phyloP scores from a whole-genome alignment of 768 basidiomycete genomes.

The Lactifluus rugatus region DNA sequence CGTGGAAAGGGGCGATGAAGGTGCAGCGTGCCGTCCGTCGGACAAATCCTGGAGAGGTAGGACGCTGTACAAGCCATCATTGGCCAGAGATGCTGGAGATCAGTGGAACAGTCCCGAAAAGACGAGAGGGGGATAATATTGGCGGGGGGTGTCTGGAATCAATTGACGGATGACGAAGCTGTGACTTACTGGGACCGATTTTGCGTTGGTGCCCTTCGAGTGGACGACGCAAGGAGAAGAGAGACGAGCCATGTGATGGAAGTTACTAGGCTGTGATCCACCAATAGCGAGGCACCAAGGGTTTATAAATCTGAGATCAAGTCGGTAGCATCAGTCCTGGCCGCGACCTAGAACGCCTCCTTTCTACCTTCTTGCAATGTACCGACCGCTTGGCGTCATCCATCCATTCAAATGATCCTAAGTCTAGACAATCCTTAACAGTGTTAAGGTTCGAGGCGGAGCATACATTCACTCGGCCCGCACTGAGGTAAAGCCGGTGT shows the following conservation, averaged over 20 bases:
- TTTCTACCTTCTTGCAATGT: no score
- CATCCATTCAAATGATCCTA: not conserved
- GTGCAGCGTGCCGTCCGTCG: not conserved
- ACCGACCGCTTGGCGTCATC: constrained; percentile 3
- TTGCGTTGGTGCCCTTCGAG: not conserved
- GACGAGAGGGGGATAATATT: not conserved
- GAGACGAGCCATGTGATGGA: no score
- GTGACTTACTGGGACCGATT: no score
- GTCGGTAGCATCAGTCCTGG: not conserved
- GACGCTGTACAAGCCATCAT: not conserved
- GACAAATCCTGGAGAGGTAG: not conserved
- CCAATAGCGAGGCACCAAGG: not conserved
- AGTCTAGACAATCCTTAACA: not conserved
- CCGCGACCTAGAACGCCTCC: constrained; percentile 5
- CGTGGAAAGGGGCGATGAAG: not conserved
- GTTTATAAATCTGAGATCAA: constrained; percentile 5
- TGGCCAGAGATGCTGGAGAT: constrained; percentile 1
- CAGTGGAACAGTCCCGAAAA: constrained; percentile 4
- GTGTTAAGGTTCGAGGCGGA: not conserved
- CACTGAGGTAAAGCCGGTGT: not conserved
- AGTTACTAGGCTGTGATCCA: not conserved
- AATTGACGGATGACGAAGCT: not conserved
- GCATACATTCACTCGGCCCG: not conserved
- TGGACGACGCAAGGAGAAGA: not conserved
- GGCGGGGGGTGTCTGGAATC: constrained; percentile 8